These are phyloP conservation scores for Phytopythium mirpurense DNA, from an alignment of 352 stramenopile genomes.

Conservation along the genomic window DNA sequence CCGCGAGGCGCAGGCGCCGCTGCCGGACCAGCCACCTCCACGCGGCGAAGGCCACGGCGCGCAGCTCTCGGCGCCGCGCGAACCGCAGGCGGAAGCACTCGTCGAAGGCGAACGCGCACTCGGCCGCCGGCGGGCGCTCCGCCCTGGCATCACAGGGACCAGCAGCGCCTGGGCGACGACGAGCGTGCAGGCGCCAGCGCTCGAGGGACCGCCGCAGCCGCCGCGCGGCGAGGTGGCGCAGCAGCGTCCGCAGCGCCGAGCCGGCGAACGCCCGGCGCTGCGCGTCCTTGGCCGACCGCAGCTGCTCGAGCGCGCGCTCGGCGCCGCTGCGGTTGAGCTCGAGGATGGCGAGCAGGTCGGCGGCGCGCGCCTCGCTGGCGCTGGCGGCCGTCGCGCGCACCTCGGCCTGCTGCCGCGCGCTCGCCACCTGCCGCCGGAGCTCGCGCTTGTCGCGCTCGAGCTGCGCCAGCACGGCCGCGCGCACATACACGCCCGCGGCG, in stretches of 20 bases:
- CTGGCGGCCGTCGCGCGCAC: slow-evolving; percentile 20
- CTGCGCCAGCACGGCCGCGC: slow-evolving; percentile 36
- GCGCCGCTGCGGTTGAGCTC: slow-evolving; percentile 57
- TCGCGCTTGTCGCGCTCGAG: slow-evolving; percentile 47
- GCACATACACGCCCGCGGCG: slow-evolving; percentile 38
- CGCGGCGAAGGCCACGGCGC: neutral
- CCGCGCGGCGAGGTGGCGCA: neutral
- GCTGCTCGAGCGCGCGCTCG: slow-evolving; percentile 23
- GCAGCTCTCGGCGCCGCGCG: neutral
- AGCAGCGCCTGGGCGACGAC: no score
- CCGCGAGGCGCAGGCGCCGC: neutral
- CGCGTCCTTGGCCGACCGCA: slow-evolving; percentile 22
- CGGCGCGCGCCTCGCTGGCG: slow-evolving; percentile 41
- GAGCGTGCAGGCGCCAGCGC: neutral
- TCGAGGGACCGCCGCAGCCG: neutral
- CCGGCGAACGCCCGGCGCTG: slow-evolving; percentile 3
- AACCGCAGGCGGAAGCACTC: slow-evolving; percentile 7
- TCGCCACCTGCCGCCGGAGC: slow-evolving; percentile 50
- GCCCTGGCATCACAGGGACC: no score
- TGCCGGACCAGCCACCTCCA: slow-evolving; percentile 4
- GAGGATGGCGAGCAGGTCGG: slow-evolving; percentile 62
- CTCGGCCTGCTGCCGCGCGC: slow-evolving; percentile 32
- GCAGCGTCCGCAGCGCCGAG: slow-evolving; percentile 11
- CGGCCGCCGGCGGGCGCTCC: neutral
- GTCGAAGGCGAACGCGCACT: slow-evolving; percentile 4